phyloP scores from a whole-genome alignment of 2,329 filamentous ascomycete species.

The Mycocentrospora acerina region DNA sequence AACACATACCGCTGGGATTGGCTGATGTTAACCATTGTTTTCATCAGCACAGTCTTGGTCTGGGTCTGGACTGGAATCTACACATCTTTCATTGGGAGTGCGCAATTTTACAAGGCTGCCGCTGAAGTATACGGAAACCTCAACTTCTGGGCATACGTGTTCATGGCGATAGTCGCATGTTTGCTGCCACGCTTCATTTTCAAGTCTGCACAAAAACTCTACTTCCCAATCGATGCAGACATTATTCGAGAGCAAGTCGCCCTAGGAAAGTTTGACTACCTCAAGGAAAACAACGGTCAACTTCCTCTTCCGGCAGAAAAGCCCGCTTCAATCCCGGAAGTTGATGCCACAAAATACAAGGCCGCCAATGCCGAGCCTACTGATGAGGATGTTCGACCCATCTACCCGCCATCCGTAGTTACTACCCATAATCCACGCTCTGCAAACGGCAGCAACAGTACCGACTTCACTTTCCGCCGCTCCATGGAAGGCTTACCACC shows the following conservation, averaged over 20 bases:
- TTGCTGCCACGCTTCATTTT: conserved; percentile 83
- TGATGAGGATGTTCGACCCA: conserved; percentile 86
- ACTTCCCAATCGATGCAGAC: conserved; percentile 87
- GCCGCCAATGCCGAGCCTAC: conserved; percentile 52
- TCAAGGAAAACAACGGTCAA: conserved; percentile 59
- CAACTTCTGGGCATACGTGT: conserved; percentile 82
- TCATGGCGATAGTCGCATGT: conserved; percentile 78
- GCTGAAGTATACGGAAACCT: conserved; percentile 77
- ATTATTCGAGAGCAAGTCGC: conserved; percentile 92
- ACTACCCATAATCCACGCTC: conserved; percentile 71
- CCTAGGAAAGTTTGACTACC: conserved; percentile 77
- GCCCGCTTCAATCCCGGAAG: conserved; percentile 60
- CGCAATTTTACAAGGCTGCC: conserved; percentile 74
- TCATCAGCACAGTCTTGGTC: conserved; percentile 80
- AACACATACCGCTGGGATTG: conserved; percentile 99
- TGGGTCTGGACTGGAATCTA: conserved; percentile 97
- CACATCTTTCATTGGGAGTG: conserved; percentile 60
- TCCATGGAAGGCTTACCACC: conserved; percentile 36
- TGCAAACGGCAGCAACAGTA: conserved; percentile 91
- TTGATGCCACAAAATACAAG: conserved; percentile 44
- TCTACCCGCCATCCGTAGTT: conserved; percentile 86
- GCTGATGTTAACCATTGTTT: conserved; percentile 82
- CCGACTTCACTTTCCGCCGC: conserved; percentile 71
- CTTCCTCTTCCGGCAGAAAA: conserved; percentile 48
- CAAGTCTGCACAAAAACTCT: conserved; percentile 91